Percentiles rank a stretch among this genome's conserved stretches.
Conservation (phyloP, 768 basidiomycete genomes). For the Lactarius akahatsu region DNA sequence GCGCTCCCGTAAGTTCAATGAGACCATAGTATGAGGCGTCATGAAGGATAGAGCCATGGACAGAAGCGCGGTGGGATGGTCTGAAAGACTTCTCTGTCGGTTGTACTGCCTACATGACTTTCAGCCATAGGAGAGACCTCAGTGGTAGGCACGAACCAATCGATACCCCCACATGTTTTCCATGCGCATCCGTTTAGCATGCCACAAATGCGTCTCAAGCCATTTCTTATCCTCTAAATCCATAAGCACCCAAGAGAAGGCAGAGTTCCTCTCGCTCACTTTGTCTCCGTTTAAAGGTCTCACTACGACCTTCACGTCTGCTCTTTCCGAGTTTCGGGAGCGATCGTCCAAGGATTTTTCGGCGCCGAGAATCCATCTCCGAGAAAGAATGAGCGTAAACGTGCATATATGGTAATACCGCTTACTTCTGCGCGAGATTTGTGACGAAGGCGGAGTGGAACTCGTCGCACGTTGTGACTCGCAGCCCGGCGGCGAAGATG, state of each 20-base stretch:
- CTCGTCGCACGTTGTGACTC: conserved; percentile 89
- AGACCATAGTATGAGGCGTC: conserved; percentile 85
- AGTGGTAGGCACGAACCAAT: conserved; percentile 49
- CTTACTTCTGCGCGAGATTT: conserved; percentile 82
- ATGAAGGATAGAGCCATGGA: conserved; percentile 82
- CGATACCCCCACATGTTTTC: conserved; percentile 89
- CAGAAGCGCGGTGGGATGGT: conserved; percentile 84
- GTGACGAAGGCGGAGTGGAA: conserved; percentile 78
- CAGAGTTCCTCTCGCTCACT: conserved; percentile 43
- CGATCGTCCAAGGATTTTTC: conserved; percentile 43
- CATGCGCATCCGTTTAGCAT: conserved; percentile 97
- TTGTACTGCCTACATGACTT: conserved; percentile 59
- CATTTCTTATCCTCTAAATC: conserved; percentile 76
- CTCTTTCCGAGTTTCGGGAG: conserved; percentile 64
- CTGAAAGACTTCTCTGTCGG: conserved; percentile 93
- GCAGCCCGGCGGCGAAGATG: conserved; percentile 91
- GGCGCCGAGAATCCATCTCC: conserved; percentile 55
- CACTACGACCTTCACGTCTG: conserved; percentile 57
- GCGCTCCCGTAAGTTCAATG: conserved; percentile 69
- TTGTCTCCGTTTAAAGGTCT: conserved; percentile 68
- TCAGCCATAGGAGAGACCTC: background rate
- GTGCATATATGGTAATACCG: background rate
- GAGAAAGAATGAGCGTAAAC: background rate
- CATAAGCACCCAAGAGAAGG: background rate
- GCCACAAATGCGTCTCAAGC: conserved; percentile 97